These are phyloP conservation scores for Populus ilicifolia DNA, from an alignment of 345 rosid genomes.

Conservation along the genomic window DNA sequence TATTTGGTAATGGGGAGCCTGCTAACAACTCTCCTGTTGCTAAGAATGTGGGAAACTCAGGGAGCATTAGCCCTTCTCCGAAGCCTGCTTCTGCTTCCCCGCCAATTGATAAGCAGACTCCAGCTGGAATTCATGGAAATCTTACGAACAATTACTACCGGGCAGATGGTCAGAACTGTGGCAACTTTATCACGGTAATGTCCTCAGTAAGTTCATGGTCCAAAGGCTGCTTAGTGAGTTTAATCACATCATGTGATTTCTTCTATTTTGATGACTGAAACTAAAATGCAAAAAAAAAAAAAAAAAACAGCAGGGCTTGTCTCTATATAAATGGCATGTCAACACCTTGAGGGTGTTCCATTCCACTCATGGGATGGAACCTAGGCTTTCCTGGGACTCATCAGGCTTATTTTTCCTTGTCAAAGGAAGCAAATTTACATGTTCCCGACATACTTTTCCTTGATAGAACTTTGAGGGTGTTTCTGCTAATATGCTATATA, in stretches of 20 bases:
- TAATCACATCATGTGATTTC: too few relatives aligned
- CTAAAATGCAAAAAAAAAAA: neutral
- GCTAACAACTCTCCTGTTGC: neutral
- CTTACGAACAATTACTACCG: conserved; percentile 27
- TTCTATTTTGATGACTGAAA: neutral
- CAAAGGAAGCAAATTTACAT: too few relatives aligned
- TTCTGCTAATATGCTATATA: too few relatives aligned
- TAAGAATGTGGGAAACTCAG: neutral
- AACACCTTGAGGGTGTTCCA: too few relatives aligned
- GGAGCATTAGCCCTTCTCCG: neutral
- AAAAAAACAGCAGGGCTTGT: too few relatives aligned
- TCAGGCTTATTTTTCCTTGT: too few relatives aligned
- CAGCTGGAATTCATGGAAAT: conserved; percentile 24
- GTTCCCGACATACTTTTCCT: too few relatives aligned
- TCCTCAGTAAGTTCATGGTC: neutral
- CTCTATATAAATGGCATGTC: too few relatives aligned
- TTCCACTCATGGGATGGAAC: too few relatives aligned
- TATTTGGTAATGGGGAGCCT: conserved; percentile 17
- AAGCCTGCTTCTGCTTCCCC: conserved; percentile 9
- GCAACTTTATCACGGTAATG: conserved; percentile 33
- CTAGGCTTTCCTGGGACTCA: too few relatives aligned
- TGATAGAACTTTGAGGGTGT: too few relatives aligned
- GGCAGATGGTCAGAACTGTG: conserved; percentile 31
- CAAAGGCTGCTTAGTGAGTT: too few relatives aligned
- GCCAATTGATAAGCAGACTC: conserved; percentile 11